phyloP scores from a whole-genome alignment of 83 land plant genomes.

The Thuja plicata region DNA sequence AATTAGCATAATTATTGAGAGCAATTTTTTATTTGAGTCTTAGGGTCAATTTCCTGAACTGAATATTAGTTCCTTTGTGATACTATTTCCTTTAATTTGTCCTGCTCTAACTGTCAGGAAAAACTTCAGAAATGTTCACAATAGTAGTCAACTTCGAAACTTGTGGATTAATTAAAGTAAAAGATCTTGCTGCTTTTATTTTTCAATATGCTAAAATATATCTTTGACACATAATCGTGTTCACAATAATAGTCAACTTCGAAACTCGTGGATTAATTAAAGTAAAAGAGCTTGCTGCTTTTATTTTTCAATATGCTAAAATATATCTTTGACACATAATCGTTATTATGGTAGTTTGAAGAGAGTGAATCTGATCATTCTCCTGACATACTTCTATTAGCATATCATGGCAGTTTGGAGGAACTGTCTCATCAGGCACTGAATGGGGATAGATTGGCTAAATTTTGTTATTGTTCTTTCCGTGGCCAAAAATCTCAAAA shows the following conservation, averaged over 20 bases:
- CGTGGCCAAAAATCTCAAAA: not conserved
- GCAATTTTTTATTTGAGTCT: not conserved
- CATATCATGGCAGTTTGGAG: not conserved
- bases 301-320: not conserved
- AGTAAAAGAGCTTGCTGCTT: not conserved
- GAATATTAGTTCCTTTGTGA: not conserved
- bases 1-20: not conserved
- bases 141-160: not conserved
- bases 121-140: not conserved
- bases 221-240: not conserved
- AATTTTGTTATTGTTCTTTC: not conserved
- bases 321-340: not conserved
- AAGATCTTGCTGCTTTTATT: not conserved
- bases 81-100: not conserved
- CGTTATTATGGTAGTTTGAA: not conserved
- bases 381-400: not conserved
- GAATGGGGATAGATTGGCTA: not conserved
- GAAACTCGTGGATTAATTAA: not conserved
- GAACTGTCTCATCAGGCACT: not conserved
- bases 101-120: not conserved
- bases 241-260: too few species aligned
- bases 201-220: not conserved
- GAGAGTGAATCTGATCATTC: slow-evolving; percentile 3
- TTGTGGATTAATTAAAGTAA: not conserved
- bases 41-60: not conserved